Evolutionary conservation across 768 basidiomycete species (phyloP).

Genomic region (Collybia sordida): DNA sequence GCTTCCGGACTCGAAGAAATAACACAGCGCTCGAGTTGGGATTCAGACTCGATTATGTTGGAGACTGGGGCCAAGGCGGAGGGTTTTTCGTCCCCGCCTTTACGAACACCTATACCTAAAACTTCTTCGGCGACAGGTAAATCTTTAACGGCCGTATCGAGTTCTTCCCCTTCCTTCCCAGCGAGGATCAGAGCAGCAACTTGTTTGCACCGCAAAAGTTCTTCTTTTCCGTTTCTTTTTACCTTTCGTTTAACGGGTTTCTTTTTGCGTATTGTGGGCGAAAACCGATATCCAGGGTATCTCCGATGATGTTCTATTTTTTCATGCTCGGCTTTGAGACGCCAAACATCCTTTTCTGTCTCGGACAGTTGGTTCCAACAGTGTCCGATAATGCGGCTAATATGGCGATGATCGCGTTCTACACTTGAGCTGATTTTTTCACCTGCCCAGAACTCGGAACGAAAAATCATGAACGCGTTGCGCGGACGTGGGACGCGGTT

Average conservation of each 20-base stretch:
- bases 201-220: constrained; percentile 46
- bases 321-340: constrained; percentile 48
- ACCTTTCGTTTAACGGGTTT: constrained; percentile 50
- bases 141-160: constrained; percentile 41
- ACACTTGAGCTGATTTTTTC: constrained; percentile 46
- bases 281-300: constrained; percentile 58
- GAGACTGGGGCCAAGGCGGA: not conserved
- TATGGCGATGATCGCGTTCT: constrained; percentile 58
- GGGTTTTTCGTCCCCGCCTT: not conserved
- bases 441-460: constrained; percentile 56
- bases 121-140: constrained; percentile 17
- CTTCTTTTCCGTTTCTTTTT: constrained; percentile 47
- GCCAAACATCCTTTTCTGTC: constrained; percentile 50
- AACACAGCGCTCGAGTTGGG: not conserved
- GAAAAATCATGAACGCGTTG: constrained; percentile 81
- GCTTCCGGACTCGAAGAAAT: constrained; percentile 3
- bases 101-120: too few relatives aligned
- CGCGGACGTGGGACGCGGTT: constrained; percentile 73
- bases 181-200: constrained; percentile 50
- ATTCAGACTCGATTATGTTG: not conserved
- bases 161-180: constrained; percentile 49
- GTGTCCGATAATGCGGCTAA: constrained; percentile 54
- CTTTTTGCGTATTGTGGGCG: constrained; percentile 41
- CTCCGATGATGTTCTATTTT: constrained; percentile 46
- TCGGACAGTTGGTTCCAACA: constrained; percentile 56